Evolutionary conservation across 2,329 filamentous ascomycete genomes (phyloP), one percentile per base, ranked within the genome.

Genomic region (Pseudopithomyces maydicus): DNA sequence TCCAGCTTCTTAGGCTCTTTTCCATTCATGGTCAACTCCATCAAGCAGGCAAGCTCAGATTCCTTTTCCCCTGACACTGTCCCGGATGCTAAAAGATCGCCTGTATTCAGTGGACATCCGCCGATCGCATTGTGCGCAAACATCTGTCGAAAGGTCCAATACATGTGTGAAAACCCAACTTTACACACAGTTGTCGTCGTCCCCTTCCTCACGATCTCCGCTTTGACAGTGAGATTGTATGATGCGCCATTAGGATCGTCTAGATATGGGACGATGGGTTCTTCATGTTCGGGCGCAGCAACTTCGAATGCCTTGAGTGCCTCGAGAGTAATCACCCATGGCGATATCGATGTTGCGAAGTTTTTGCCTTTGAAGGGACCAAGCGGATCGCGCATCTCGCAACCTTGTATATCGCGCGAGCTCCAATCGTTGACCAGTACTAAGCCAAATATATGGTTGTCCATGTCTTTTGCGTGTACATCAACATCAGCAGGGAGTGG

Each of bases 351-450:
- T 0, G 85, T 88, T 6, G 79, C 81, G 42, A 88, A 86, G 32
- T 80, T 82, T 68, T 89, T 89, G 2, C 81, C 80, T 49, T 87
- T 86, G 51, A 88, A 79, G 0, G 86, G 86, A 0, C 86, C 86
- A 0, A 88, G 72, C 0, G 85, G 85, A 2, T 76, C 35, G 36
- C 41, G 77, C 85, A 88, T 88, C 62, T 88, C 86, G 20, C 84
- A 75, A 0, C 73, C 79, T 68, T 88, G 86, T 19, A 89, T 84
- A 66, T 88, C 86, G n/a, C 85, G 77, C 19, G 85, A 82, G 17
- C 57, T 82, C 86, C 86, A 89, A 59, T 88, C 85, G 59, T 88
- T 88, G 12, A 88, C 65, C 36, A 89, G 71, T 0, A 86, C 81
- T n/a, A 87, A 76, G 0, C 86, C 86, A 67, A 88, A 88, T 15